Evolutionary conservation across 2,329 filamentous ascomycete genomes (phyloP).

Genomic region (Trichoderma harzianum): DNA sequence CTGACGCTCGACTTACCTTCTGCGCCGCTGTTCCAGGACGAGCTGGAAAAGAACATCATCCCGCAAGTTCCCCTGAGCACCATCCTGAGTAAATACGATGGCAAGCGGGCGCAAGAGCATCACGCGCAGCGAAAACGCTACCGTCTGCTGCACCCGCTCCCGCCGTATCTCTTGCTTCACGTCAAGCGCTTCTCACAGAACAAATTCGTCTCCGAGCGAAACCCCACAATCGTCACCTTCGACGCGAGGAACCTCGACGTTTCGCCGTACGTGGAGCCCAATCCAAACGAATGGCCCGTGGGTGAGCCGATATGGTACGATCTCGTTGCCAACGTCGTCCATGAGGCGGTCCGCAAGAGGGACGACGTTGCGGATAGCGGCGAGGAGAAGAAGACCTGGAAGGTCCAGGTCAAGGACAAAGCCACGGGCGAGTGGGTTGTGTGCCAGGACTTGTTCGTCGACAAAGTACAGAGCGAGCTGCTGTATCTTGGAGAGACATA

Average conservation of each 20-base stretch:
- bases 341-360: conserved; percentile 71
- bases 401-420: conserved; percentile 82
- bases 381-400: conserved; percentile 87
- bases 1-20: conserved; percentile 90
- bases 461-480: conserved; percentile 82
- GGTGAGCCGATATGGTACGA: conserved; percentile 92
- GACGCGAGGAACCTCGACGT: conserved; percentile 80
- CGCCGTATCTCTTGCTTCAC: conserved; percentile 88
- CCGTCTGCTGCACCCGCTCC: conserved; percentile 82
- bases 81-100: conserved; percentile 91
- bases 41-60: conserved; percentile 92
- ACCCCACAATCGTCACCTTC: conserved; percentile 97
- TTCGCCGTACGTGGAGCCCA: conserved; percentile 86
- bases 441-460: conserved; percentile 90
- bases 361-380: conserved; percentile 87
- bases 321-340: conserved; percentile 90
- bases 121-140: conserved; percentile 86
- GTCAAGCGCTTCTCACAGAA: conserved; percentile 96
- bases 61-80: conserved; percentile 81
- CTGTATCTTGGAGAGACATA: conserved; percentile 93
- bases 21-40: conserved; percentile 92
- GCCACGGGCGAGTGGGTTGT: conserved; percentile 85
- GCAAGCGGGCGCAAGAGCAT: conserved; percentile 80
- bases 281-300: conserved; percentile 64
- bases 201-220: conserved; percentile 93